Evolutionary conservation across 2,329 filamentous ascomycete species (phyloP).

Genomic region (Hymenoscyphus scutula): DNA sequence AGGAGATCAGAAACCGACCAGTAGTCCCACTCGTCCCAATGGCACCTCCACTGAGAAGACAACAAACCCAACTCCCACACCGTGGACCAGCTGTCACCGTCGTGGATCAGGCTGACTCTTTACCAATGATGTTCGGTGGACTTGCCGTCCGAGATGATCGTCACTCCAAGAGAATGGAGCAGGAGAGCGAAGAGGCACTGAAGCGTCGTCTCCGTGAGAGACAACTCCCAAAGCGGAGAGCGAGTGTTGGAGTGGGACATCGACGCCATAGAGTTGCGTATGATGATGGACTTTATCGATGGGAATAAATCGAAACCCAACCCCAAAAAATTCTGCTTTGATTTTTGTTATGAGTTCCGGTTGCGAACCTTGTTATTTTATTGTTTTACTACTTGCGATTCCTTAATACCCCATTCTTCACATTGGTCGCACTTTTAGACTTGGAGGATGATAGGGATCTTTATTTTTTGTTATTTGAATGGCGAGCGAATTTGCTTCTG

Average conservation of each 20-base stretch:
- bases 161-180: conserved; percentile 3
- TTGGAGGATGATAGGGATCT: not conserved
- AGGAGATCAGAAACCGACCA: conserved; percentile 32
- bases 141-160: conserved; percentile 16
- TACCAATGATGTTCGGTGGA: conserved; percentile 23
- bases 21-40: conserved; percentile 25
- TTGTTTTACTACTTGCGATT: not conserved
- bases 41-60: conserved; percentile 10
- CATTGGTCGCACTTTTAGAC: not conserved
- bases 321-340: not conserved
- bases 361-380: not conserved
- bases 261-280: conserved; percentile 32
- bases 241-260: conserved; percentile 27
- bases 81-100: conserved; percentile 29
- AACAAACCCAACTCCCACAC: not conserved
- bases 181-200: conserved; percentile 26
- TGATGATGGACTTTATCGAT: conserved; percentile 34
- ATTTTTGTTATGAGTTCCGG: not conserved
- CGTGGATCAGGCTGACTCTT: conserved; percentile 22
- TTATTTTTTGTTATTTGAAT: not conserved
- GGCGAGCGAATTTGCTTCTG: not conserved
- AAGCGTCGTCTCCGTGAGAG: conserved; percentile 27
- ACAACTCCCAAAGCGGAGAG: conserved; percentile 26
- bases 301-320: conserved; percentile 22
- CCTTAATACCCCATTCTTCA: not conserved